phyloP scores from a whole-genome alignment of 2,329 filamentous ascomycete species.

The Paraphaeosphaeria minitans region DNA sequence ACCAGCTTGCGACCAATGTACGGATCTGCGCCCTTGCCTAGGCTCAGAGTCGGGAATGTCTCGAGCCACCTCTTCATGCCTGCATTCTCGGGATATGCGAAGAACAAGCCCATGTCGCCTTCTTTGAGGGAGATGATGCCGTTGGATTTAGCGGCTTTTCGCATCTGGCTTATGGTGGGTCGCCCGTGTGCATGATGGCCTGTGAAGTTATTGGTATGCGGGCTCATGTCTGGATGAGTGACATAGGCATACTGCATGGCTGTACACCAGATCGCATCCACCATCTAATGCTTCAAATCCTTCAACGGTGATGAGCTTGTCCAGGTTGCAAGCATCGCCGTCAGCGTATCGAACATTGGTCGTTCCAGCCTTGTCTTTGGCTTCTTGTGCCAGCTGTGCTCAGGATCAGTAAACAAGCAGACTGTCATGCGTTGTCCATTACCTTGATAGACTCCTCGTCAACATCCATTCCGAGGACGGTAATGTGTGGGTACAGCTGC shows the following conservation, averaged over 20 bases:
- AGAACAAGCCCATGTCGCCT: slow-evolving; percentile 4
- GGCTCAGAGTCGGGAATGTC: neutral
- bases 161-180: slow-evolving; percentile 1
- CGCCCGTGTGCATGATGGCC: slow-evolving; percentile 2
- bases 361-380: neutral
- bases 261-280: slow-evolving; percentile 2
- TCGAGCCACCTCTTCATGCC: slow-evolving; percentile 6
- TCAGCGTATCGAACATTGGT: slow-evolving; percentile 1
- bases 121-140: slow-evolving; percentile 2
- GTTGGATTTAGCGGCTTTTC: neutral
- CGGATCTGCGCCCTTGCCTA: slow-evolving; percentile 2
- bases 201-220: neutral
- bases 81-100: slow-evolving; percentile 4
- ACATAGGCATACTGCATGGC: neutral
- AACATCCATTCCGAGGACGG: slow-evolving; percentile 4
- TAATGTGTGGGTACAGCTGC: neutral
- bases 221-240: neutral
- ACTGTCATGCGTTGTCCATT: neutral
- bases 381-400: slow-evolving; percentile 1
- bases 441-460: slow-evolving; percentile 7
- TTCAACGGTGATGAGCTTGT: neutral
- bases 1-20: slow-evolving; percentile 8
- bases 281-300: slow-evolving; percentile 1
- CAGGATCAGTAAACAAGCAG: neutral
- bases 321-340: slow-evolving; percentile 1